phyloP scores from a whole-genome alignment of 352 stramenopile genomes.

The Phytophthora aleatoria region DNA sequence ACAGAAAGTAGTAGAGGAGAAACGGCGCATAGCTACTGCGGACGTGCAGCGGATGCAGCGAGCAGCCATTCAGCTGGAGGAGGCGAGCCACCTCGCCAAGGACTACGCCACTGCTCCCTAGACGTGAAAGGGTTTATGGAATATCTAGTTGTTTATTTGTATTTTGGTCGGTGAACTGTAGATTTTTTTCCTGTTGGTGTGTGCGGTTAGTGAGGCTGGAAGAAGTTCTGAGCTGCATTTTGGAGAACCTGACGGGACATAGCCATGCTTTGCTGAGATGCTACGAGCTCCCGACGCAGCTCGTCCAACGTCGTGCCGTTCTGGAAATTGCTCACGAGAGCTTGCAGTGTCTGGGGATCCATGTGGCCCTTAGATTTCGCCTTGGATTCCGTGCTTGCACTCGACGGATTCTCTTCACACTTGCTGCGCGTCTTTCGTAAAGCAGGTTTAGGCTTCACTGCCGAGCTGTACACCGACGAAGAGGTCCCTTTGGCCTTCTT shows the following conservation, averaged over 20 bases:
- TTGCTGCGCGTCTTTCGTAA: conserved; percentile 43
- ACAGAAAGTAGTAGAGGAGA: conserved; percentile 45
- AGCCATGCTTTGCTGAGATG: conserved; percentile 73
- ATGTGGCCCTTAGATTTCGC: conserved; percentile 40
- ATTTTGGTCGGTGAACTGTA: conserved; percentile 14
- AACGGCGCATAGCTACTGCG: conserved; percentile 45
- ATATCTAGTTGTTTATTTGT: conserved; percentile 29
- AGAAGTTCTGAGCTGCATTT: conserved; percentile 72
- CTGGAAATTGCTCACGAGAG: conserved; percentile 75
- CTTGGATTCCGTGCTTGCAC: conserved; percentile 10
- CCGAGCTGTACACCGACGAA: conserved; percentile 38
- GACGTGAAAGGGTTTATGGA: not conserved
- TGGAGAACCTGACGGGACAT: conserved; percentile 68
- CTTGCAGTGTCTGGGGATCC: conserved; percentile 67
- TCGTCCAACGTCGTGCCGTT: conserved; percentile 68
- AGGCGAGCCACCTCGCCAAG: conserved; percentile 41
- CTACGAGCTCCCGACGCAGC: conserved; percentile 63
- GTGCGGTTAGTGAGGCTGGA: conserved; percentile 38
- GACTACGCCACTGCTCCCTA: conserved; percentile 44
- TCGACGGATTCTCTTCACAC: conserved; percentile 11
- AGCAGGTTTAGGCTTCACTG: conserved; percentile 37
- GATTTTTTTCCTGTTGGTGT: conserved; percentile 1
- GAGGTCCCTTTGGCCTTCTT: conserved; percentile 36
- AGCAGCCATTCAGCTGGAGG: conserved; percentile 37
- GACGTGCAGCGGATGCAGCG: conserved; percentile 53